Percentiles rank a stretch among this genome's conserved stretches.
These are phyloP conservation scores for Coccomyxa subellipsoidea DNA, from an alignment of 163 green algal genomes.

Conservation along the genomic window DNA sequence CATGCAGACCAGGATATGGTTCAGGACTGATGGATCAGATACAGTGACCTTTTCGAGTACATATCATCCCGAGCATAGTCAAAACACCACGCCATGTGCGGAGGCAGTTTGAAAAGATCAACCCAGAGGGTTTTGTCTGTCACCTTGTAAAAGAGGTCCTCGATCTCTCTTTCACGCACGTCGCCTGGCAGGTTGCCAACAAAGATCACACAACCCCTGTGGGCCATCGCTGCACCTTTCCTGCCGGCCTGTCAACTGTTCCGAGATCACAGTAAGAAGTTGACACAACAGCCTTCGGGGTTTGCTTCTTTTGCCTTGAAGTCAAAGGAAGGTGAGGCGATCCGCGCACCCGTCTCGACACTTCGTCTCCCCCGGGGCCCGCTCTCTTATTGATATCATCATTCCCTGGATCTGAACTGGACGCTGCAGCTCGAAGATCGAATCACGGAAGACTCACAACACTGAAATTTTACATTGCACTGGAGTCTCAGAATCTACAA, in stretches of 20 bases:
- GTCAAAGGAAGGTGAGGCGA: too few species aligned
- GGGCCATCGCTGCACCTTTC: neutral
- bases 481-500: too few species aligned
- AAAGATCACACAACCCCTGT: slow-evolving; percentile 16
- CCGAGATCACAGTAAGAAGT: too few species aligned
- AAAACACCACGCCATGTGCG: neutral
- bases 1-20: neutral
- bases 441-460: too few species aligned
- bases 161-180: slow-evolving; percentile 54
- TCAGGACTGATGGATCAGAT: neutral
- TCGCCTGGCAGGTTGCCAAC: slow-evolving; percentile 75
- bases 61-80: neutral
- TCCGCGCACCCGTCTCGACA: neutral
- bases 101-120: neutral
- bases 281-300: too few species aligned
- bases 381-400: neutral
- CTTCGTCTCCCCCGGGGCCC: neutral
- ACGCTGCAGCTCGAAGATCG: neutral
- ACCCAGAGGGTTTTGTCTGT: neutral
- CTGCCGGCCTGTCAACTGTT: neutral
- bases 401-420: neutral
- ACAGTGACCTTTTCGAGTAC: neutral
- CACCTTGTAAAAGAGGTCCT: slow-evolving; percentile 68
- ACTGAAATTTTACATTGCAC: too few species aligned
- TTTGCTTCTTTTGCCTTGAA: too few species aligned